Percentiles rank a stretch among this genome's conserved stretches.
Evolutionary conservation across 148 eudicot species (phyloP).

Genomic region (Silene uniflora): DNA sequence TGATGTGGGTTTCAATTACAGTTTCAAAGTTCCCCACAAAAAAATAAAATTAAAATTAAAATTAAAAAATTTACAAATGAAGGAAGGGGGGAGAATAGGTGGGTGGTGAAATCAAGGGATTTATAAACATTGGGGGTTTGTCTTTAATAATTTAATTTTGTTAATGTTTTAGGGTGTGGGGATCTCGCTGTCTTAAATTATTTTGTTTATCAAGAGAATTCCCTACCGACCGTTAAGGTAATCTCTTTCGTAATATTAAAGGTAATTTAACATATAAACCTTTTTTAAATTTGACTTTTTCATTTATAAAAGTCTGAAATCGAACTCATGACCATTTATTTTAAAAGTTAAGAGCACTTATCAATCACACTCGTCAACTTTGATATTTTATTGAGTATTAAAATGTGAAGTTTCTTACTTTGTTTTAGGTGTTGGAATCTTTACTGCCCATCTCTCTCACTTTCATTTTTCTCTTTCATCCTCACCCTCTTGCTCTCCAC

Average conservation of each 20-base stretch:
- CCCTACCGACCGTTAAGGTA: too few relatives aligned
- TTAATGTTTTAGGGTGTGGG: conserved; percentile 32
- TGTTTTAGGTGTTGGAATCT: conserved; percentile 52
- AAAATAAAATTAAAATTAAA: conserved; percentile 10
- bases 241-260: too few relatives aligned
- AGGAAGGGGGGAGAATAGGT: conserved; percentile 11
- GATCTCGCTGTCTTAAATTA: conserved; percentile 63
- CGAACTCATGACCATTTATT: too few relatives aligned
- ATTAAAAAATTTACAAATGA: background rate
- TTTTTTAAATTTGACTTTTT: too few relatives aligned
- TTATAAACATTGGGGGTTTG: conserved; percentile 36
- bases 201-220: too few relatives aligned
- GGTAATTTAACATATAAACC: too few relatives aligned
- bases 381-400: too few relatives aligned
- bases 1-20: conserved; percentile 27
- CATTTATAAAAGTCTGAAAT: too few relatives aligned
- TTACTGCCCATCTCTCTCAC: conserved; percentile 29
- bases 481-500: conserved; percentile 20
- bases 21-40: conserved; percentile 22
- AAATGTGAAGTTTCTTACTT: conserved; percentile 19
- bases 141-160: conserved; percentile 5
- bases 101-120: conserved; percentile 82
- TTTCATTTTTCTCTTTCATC: conserved; percentile 20
- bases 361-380: too few relatives aligned
- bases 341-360: too few relatives aligned